phyloP scores from a whole-genome alignment of 2,329 filamentous ascomycete species.

The Ophiocordyceps australis region DNA sequence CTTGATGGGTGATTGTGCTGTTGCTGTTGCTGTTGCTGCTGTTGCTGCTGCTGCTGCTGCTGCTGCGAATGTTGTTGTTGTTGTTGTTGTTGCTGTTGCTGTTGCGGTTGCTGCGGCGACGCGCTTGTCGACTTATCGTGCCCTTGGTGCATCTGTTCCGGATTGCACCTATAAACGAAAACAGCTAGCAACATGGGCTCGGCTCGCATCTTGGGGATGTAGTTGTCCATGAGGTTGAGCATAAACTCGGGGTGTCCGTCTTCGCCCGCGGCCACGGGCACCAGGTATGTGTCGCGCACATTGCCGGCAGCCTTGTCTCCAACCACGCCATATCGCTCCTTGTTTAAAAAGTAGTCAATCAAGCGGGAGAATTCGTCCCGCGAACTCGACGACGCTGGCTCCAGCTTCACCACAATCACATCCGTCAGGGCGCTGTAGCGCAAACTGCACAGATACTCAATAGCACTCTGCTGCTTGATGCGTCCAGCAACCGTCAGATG shows the following conservation, averaged over 20 bases:
- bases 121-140: slow-evolving; percentile 6
- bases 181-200: slow-evolving; percentile 70
- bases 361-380: slow-evolving; percentile 51
- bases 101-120: neutral
- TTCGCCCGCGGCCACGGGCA: slow-evolving; percentile 62
- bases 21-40: slow-evolving; percentile 5
- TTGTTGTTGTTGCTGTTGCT: neutral
- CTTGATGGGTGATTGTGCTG: too few species aligned
- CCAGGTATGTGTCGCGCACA: slow-evolving; percentile 79
- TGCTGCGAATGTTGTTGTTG: slow-evolving; percentile 13
- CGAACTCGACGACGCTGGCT: slow-evolving; percentile 41
- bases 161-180: slow-evolving; percentile 60
- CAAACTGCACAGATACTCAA: slow-evolving; percentile 78
- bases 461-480: slow-evolving; percentile 66
- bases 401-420: slow-evolving; percentile 61
- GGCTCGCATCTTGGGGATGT: slow-evolving; percentile 50
- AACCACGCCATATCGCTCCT: slow-evolving; percentile 75
- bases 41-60: neutral
- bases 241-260: slow-evolving; percentile 68
- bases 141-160: slow-evolving; percentile 13
- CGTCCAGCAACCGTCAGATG: slow-evolving; percentile 57
- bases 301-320: slow-evolving; percentile 56
- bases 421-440: slow-evolving; percentile 71
- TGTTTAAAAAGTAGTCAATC: slow-evolving; percentile 73
- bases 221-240: slow-evolving; percentile 71